Base-by-base conservation (phyloP, 768 basidiomycete genomes). In the Clathrus columnatus region DNA sequence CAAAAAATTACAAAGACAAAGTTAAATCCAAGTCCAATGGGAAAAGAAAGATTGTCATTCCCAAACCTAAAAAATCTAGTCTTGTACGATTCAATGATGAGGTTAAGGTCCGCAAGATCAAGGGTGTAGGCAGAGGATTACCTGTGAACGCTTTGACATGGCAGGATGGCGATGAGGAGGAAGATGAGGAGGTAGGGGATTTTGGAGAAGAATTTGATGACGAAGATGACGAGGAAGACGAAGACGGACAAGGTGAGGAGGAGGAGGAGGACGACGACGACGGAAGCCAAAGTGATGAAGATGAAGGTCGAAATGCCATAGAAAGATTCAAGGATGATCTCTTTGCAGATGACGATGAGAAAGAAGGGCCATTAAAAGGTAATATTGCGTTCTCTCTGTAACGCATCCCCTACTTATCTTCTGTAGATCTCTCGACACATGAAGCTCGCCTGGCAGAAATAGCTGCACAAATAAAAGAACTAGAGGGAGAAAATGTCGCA, bases 401-500 rank as follows among this genome's bases (percentile, higher is more conserved):
- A 23, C 28, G 16, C 20, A 50, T 32, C 26, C 29, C 36, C 24
- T 18, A 23, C 48, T 41, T 36, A 43, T 20, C 42, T 1, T 32
- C 28, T 20, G 32, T 50, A 83, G 82, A 81, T 64, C 67, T 91
- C 49, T 86, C 92, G 0, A 81, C 83, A 0, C 81, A 94, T 64
- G 85, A 95, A 69, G 84, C 79, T 61, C 82, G 89, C n/a, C 77
- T 87, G 70, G 73, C 80, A 4, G 78, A 79, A 1, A 72, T 98
- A 17, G 78, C 76, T 26, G 77, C 85, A 57, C 85, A 98, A 68
- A 97, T 99, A 50, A 69, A 81, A 7, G 69, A 80, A 18, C 74
- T 98, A 30, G 96, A 98, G 67, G 73, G 81, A 1, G 85, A 92
- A 68, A 98, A 95, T 67, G 80, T 95, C 50, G 84, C 82, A 1